Base-by-base conservation (phyloP, 164 flowering plant genomes). In the Vitis vinifera region DNA sequence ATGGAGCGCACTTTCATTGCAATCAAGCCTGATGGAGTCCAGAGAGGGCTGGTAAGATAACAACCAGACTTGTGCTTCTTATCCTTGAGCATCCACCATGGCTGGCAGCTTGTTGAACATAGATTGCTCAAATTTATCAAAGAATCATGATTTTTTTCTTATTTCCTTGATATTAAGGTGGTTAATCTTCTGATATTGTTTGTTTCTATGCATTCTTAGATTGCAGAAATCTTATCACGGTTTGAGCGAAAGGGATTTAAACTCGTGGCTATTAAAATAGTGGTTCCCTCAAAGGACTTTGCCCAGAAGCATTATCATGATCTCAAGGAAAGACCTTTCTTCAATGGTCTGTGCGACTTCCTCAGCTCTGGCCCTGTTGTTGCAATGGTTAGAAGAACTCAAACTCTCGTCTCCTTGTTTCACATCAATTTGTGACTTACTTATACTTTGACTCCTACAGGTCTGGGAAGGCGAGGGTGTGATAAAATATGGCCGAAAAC, bases 401-500 rank as follows among this genome's bases (percentile, higher is more conserved):
- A 11, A 29, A 11, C 47, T 62, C 68, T 50, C 11, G 17, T 16
- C 65, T 29, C 59, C 23, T 64, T 53, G 13, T 66, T 30, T 48
- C 23, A 15, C 6, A 47, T 16, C 55, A 30, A 57, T 23, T 58
- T 52, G 30, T 51, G 19, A 29, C 63, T 3, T 57, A n/a, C 5
- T 49, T 37, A 11, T 48, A 30, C 60, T 71, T 62, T 16, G 11
- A 31, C 23, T 67, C 69, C 51, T 55, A 14, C 74, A 96, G 99
- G 99, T 93, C 52, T 96, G 99, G 99, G 99, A 96, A 85, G 99
- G 99, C 61, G 95, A 93, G 70, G 98, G 95, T 23, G 99, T 93
- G 71, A 92, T 93, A n/a, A 89, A 78, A 68, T 93, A 91, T 72
- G 98, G 98, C 12, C 76, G 99, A 51, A 96, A 93, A 68, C 97